Base-by-base conservation (phyloP, 1,284 basidiomycete genomes). In the Cerioporus squamosus region DNA sequence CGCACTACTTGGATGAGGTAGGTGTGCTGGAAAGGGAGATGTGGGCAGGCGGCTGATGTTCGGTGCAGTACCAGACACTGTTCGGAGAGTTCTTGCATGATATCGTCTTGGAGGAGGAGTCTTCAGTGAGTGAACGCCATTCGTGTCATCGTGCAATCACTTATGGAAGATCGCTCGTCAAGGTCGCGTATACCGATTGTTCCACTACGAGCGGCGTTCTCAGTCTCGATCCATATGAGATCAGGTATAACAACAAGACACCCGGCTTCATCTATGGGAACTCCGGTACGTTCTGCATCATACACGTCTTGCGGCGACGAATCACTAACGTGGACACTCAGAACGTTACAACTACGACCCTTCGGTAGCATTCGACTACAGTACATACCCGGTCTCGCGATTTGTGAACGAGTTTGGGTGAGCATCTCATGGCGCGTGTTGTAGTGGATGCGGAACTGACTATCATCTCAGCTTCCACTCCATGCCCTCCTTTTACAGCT, bases 321-420 rank as follows among this genome's bases (percentile, higher is more conserved):
- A 12, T 18, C 3, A 45, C 2, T 33, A 15, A 5, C 33, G 26
- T 44, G 7, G 14, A 17, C 9, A 22, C 26, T 9, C 24, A 72
- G 72, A 86, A 61, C 79, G 82, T 23, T 87, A 85, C 68, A 83
- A 85, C 63, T 87, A 87, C 63, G 79, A 85, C 59, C 80, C 81
- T 2, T 74, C 73, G 0, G 71, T 75, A 44, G 84, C 84, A 0
- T 87, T 87, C 69, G 77, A 86, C 63, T 80, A 84, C 59, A 77
- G 74, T 51, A 82, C 82, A 0, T 88, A 81, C 66, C 83, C 84
- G 2, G 75, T 82, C 3, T 75, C 78, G 17, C 75, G 83, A 48
- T 86, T 83, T 59, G 78, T 87, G 38, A 86, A 86, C 61, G 85
- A 88, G 65, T 87, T 87, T 61, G 82, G 83, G 80, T 81, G 61